Conservation (phyloP, 495 filamentous ascomycete genomes). For the Penicillium waksmanii region DNA sequence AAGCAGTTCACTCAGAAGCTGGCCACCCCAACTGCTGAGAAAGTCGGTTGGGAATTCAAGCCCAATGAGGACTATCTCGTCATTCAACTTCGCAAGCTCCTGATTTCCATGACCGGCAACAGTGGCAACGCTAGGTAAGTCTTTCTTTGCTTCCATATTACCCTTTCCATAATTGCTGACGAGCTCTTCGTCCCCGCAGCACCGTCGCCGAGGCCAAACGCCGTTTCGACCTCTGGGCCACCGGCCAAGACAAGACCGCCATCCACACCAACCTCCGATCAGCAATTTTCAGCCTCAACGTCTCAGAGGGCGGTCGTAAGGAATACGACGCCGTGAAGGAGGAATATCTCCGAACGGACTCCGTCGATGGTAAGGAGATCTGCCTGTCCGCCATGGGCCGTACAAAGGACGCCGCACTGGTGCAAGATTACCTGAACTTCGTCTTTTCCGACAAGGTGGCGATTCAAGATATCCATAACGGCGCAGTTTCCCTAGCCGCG, state of each 20-base stretch:
- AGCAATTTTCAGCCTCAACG: conserved; percentile 77
- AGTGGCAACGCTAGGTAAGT: conserved; percentile 73
- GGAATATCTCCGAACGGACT: conserved; percentile 77
- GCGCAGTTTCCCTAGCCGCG: conserved; percentile 67
- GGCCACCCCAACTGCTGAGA: conserved; percentile 68
- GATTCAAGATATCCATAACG: conserved; percentile 84
- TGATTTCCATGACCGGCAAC: conserved; percentile 73
- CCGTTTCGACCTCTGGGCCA: conserved; percentile 75
- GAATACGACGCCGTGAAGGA: conserved; percentile 77
- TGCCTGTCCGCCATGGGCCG: conserved; percentile 76
- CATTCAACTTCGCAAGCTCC: conserved; percentile 75
- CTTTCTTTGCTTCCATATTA: neutral
- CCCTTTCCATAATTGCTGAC: neutral
- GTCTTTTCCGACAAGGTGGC: conserved; percentile 78
- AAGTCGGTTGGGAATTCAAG: conserved; percentile 83
- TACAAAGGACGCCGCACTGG: conserved; percentile 67
- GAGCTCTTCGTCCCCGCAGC: conserved; percentile 37
- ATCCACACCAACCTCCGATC: conserved; percentile 80
- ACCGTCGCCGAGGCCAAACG: conserved; percentile 69
- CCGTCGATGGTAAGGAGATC: conserved; percentile 89
- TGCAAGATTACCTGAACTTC: conserved; percentile 72
- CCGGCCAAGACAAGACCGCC: conserved; percentile 64
- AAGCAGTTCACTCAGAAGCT: conserved; percentile 75
- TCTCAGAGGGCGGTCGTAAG: conserved; percentile 65
- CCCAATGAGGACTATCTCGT: conserved; percentile 79